phyloP scores from a whole-genome alignment of 192 early-diverging fungal genomes.

The Backusella circina region DNA sequence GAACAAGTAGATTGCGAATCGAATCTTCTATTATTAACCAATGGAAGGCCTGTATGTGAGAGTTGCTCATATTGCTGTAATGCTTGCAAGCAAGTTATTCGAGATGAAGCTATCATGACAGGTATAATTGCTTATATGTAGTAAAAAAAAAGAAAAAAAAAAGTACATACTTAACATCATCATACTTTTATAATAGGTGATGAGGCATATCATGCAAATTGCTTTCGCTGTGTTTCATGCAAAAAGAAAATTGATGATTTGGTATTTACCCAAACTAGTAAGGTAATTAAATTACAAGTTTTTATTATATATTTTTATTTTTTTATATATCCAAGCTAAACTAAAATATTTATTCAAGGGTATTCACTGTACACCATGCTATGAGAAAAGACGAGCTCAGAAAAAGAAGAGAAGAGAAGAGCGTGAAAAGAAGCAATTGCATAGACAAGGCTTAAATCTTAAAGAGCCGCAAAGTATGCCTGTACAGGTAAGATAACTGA shows the following conservation, averaged over 20 bases:
- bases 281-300: slow-evolving; percentile 31
- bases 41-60: slow-evolving; percentile 78
- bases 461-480: slow-evolving; percentile 2
- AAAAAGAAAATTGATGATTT: slow-evolving; percentile 70
- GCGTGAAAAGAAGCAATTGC: slow-evolving; percentile 11
- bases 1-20: slow-evolving; percentile 71
- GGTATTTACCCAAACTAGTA: slow-evolving; percentile 76
- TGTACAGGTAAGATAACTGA: background rate
- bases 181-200: slow-evolving; percentile 45
- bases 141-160: background rate
- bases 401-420: slow-evolving; percentile 46
- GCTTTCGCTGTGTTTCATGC: slow-evolving; percentile 75
- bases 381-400: slow-evolving; percentile 62
- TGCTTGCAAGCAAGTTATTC: slow-evolving; percentile 67
- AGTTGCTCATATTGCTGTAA: slow-evolving; percentile 79
- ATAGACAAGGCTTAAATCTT: background rate
- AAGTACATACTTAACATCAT: background rate
- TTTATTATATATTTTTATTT: background rate
- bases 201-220: slow-evolving; percentile 75
- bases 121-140: slow-evolving; percentile 29
- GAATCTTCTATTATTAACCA: slow-evolving; percentile 69
- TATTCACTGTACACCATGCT: slow-evolving; percentile 73
- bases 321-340: background rate
- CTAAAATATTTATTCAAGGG: slow-evolving; percentile 38
- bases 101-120: slow-evolving; percentile 81